Conservation (phyloP, 108 stramenopile species). For the Skeletonema grethae region DNA sequence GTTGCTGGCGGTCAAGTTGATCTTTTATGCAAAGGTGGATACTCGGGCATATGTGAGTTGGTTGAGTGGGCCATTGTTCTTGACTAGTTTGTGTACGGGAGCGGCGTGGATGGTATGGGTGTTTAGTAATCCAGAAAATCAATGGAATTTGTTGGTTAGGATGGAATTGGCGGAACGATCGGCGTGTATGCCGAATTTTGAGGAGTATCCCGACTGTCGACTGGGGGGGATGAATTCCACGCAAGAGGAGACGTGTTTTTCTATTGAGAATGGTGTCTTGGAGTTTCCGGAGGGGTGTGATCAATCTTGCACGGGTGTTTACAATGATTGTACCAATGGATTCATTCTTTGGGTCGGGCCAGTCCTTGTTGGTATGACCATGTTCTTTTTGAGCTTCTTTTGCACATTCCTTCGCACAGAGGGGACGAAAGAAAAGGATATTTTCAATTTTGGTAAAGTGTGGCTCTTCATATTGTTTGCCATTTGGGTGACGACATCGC, state of each 20-base stretch:
- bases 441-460: conserved; percentile 51
- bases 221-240: conserved; percentile 3
- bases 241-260: conserved; percentile 33
- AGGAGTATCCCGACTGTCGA: conserved; percentile 36
- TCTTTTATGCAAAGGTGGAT: conserved; percentile 23
- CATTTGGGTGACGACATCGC: conserved; percentile 52
- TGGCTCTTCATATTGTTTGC: conserved; percentile 51
- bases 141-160: conserved; percentile 39
- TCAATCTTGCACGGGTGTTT: conserved; percentile 28
- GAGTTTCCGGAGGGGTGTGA: conserved; percentile 26
- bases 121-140: conserved; percentile 24
- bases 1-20: conserved; percentile 34
- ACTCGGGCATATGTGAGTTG: conserved; percentile 42
- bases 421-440: conserved; percentile 34
- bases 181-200: conserved; percentile 44
- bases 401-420: conserved; percentile 47
- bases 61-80: conserved; percentile 49
- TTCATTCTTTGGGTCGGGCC: conserved; percentile 62
- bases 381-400: conserved; percentile 56
- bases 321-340: conserved; percentile 40
- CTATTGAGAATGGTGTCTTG: conserved; percentile 9
- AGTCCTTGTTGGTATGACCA: conserved; percentile 34
- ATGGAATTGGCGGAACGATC: conserved; percentile 18
- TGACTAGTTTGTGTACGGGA: conserved; percentile 17
- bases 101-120: conserved; percentile 49